Conservation (phyloP, 2,329 filamentous ascomycete genomes). For the Aspergillus pseudoglaucus region DNA sequence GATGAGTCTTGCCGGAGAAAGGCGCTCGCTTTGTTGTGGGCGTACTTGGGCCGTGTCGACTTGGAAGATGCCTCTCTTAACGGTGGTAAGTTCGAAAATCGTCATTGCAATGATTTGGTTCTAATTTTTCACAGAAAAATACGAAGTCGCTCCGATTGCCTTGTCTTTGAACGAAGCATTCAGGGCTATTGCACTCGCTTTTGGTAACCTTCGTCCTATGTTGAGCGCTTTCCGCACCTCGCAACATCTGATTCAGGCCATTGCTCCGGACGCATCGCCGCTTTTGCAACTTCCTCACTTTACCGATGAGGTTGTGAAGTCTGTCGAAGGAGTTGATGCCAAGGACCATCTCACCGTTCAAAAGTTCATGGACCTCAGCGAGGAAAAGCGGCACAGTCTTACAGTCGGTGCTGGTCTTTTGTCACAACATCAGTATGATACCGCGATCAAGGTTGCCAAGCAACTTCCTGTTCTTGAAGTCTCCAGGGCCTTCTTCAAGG, state of each 20-base stretch:
- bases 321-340: slow-evolving; percentile 51
- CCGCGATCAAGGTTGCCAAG: slow-evolving; percentile 67
- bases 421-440: slow-evolving; percentile 67
- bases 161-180: slow-evolving; percentile 81
- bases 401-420: slow-evolving; percentile 65
- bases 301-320: slow-evolving; percentile 52
- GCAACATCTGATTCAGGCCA: slow-evolving; percentile 83
- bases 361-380: slow-evolving; percentile 79
- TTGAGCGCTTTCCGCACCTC: slow-evolving; percentile 73
- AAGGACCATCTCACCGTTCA: slow-evolving; percentile 73
- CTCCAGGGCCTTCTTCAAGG: slow-evolving; percentile 96
- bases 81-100: slow-evolving; percentile 41
- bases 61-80: slow-evolving; percentile 72
- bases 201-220: slow-evolving; percentile 74
- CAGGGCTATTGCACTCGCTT: slow-evolving; percentile 78
- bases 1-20: slow-evolving; percentile 78
- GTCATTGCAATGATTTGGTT: neutral
- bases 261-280: slow-evolving; percentile 75
- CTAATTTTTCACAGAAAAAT: slow-evolving; percentile 56
- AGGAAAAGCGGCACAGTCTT: slow-evolving; percentile 64
- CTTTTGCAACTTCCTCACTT: slow-evolving; percentile 89
- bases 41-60: slow-evolving; percentile 83
- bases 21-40: slow-evolving; percentile 84
- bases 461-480: slow-evolving; percentile 80
- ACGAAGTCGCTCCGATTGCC: slow-evolving; percentile 80